Base-by-base conservation (phyloP, 208 protist species). In the Trypanosoma caninum region DNA sequence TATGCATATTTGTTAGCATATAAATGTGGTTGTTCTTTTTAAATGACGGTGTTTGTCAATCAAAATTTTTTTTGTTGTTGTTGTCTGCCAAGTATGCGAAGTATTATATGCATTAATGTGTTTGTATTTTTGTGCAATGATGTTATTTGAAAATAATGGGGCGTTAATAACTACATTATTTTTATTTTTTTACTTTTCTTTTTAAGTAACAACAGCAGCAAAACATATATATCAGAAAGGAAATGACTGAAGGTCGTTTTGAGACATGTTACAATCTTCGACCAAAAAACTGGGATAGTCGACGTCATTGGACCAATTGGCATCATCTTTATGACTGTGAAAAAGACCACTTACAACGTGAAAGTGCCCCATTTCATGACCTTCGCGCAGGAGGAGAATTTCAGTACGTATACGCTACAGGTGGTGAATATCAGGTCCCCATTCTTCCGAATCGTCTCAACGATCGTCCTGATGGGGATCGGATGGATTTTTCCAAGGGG, bases 251-350 rank as follows among this genome's bases (percentile, higher is more conserved):
- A 46, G 89, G 89, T 9, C 83, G 89, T 37, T 80, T 96, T 25
- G 89, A 96, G 65, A 96, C 86, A 34, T 65, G 84, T 50, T 82
- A 93, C 71, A 96, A 96, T 69, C 78, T 93, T 33, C 86, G 89
- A 9, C 89, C 89, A 10, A 82, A 90, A 73, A 93, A 93, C 73
- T 96, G 86, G 84, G 89, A 96, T 73, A 79, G 80, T 33, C 84
- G 89, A 13, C 79, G 86, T 42, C 86, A 93, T 70, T 96, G 89
- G 89, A 89, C 89, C 18, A 92, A 96, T 73, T 93, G 89, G 84
- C 86, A 93, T 66, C 86, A 93, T 64, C 76, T 92, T 50, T 92
- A 93, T 61, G 84, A 91, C 79, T 93, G 84, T 72, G 84, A 89
- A 64, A 73, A 80, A 50, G 86, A 96, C 55, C 89, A 96, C 68